Evolutionary conservation across 2,329 filamentous ascomycete genomes (phyloP).

Genomic region (Trichoderma harzianum): DNA sequence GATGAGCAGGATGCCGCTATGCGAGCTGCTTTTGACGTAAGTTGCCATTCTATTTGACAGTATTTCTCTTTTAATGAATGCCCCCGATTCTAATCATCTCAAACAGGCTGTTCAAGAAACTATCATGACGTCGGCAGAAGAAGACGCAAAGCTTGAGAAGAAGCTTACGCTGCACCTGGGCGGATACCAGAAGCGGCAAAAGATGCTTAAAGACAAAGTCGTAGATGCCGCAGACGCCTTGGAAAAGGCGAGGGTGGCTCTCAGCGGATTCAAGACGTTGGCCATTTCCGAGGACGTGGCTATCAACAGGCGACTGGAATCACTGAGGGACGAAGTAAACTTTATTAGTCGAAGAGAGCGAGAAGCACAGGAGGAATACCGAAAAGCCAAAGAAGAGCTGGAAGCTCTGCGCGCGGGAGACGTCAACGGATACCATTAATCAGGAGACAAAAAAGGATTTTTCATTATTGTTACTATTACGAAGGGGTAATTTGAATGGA

Average conservation of each 20-base stretch:
- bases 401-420: conserved; percentile 48
- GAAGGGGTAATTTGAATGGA: conserved; percentile 3
- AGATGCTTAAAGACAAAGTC: conserved; percentile 77
- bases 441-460: neutral
- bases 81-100: neutral
- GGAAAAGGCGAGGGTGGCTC: conserved; percentile 66
- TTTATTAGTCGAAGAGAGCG: conserved; percentile 79
- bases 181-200: conserved; percentile 84
- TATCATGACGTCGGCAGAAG: conserved; percentile 71
- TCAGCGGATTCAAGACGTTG: conserved; percentile 71
- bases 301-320: conserved; percentile 67
- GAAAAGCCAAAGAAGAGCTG: conserved; percentile 73
- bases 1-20: conserved; percentile 63
- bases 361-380: conserved; percentile 86
- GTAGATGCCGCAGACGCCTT: conserved; percentile 70
- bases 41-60: conserved; percentile 26
- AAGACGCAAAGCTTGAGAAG: conserved; percentile 86
- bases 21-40: conserved; percentile 70
- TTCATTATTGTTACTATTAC: neutral
- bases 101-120: conserved; percentile 65
- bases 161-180: conserved; percentile 84
- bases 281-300: conserved; percentile 77
- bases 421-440: conserved; percentile 39
- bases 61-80: neutral
- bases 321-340: conserved; percentile 76